phyloP scores from a whole-genome alignment of 352 stramenopile genomes.

The Salisapilia sapeloensis region DNA sequence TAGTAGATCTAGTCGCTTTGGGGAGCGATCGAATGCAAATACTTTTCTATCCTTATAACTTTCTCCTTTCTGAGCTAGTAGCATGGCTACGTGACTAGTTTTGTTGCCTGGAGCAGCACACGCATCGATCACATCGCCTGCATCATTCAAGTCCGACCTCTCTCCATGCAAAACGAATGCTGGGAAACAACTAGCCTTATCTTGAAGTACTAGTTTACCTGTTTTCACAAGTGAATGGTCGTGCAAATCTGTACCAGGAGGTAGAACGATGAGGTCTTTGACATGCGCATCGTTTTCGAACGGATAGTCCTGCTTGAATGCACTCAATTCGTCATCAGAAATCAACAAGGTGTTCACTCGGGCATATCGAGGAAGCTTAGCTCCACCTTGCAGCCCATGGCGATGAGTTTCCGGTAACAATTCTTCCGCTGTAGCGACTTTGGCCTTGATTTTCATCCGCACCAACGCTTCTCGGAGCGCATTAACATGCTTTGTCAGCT shows the following conservation, averaged over 20 bases:
- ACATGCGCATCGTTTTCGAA: conserved; percentile 74
- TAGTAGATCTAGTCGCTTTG: conserved; percentile 78
- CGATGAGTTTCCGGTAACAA: conserved; percentile 68
- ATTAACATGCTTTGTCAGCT: conserved; percentile 57
- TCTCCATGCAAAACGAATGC: conserved; percentile 85
- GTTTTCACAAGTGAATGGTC: conserved; percentile 61
- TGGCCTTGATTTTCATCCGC: conserved; percentile 66
- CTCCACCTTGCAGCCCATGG: too few species aligned
- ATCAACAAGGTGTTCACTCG: conserved; percentile 87
- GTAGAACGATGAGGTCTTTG: conserved; percentile 84
- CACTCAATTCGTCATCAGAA: conserved; percentile 16
- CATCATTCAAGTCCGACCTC: conserved; percentile 19
- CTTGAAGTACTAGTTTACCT: conserved; percentile 89
- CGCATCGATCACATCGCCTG: conserved; percentile 89
- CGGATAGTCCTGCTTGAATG: conserved; percentile 26
- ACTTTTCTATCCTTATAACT: conserved; percentile 51
- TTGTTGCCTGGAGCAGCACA: conserved; percentile 98
- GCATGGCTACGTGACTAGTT: conserved; percentile 92
- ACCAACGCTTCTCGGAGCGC: conserved; percentile 56
- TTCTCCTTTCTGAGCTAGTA: conserved; percentile 36
- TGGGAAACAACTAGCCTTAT: conserved; percentile 97
- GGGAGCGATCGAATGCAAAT: conserved; percentile 88
- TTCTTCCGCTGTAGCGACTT: conserved; percentile 59
- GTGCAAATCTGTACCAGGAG: conserved; percentile 72
- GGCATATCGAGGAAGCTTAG: conserved; percentile 80